Evolutionary conservation across 164 flowering plant genomes (phyloP).

Genomic region (Kingdonia uniflora): DNA sequence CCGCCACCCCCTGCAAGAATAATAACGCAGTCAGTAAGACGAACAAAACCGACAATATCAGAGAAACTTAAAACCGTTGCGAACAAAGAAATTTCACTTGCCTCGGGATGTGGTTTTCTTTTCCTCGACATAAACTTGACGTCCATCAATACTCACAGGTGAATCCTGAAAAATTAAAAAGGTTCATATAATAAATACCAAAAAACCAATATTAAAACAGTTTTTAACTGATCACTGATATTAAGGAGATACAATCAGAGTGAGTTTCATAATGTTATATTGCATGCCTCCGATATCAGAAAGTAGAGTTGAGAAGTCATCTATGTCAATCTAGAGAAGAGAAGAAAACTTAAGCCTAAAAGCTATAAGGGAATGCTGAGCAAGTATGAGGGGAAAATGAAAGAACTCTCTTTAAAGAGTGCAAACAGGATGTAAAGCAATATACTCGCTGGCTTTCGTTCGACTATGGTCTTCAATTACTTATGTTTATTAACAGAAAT

Average conservation of each 20-base stretch:
- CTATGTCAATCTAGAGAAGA: background rate
- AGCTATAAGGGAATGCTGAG: too few species aligned
- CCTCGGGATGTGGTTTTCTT: conserved; percentile 64
- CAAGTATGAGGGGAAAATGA: too few species aligned
- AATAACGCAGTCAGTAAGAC: background rate
- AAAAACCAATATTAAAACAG: background rate
- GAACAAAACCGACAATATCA: background rate
- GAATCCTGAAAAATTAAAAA: conserved; percentile 38
- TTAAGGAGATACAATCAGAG: too few species aligned
- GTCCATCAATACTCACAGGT: conserved; percentile 43
- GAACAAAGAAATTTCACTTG: conserved; percentile 11
- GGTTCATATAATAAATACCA: background rate
- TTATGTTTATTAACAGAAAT: too few species aligned
- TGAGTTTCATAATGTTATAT: too few species aligned
- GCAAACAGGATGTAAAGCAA: too few species aligned
- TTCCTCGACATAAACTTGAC: conserved; percentile 50
- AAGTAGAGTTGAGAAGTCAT: background rate
- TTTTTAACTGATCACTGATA: too few species aligned
- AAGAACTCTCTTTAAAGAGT: too few species aligned
- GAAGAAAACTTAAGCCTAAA: too few species aligned
- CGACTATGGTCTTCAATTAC: too few species aligned
- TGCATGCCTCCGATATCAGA: background rate
- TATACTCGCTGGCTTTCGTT: too few species aligned
- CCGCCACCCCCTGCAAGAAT: conserved; percentile 43
- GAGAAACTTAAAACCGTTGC: background rate